Evolutionary conservation across 2,329 filamentous ascomycete genomes (phyloP).

Genomic region (Helotiales sp.): DNA sequence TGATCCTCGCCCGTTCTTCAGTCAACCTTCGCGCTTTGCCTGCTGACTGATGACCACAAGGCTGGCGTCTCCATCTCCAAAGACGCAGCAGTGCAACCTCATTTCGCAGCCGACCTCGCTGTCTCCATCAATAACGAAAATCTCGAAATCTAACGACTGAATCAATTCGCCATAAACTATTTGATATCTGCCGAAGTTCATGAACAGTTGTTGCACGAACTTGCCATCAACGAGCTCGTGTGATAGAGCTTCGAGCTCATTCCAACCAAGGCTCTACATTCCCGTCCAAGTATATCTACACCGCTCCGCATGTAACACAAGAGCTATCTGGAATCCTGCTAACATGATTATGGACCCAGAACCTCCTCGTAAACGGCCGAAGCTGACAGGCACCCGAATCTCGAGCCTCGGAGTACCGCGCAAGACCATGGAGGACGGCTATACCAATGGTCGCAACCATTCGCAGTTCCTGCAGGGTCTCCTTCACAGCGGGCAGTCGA

Average conservation of each 20-base stretch:
- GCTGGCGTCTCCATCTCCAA: conserved; percentile 16
- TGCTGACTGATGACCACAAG: conserved; percentile 10
- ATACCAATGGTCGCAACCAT: conserved; percentile 40
- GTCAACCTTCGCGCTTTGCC: not conserved
- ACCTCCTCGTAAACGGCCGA: conserved; percentile 23
- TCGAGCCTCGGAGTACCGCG: conserved; percentile 5
- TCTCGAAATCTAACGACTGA: conserved; percentile 12
- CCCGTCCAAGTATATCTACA: conserved; percentile 22
- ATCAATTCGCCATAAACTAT: conserved; percentile 6
- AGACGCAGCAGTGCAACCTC: conserved; percentile 15
- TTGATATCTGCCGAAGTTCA: conserved; percentile 9
- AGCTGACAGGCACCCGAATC: conserved; percentile 18
- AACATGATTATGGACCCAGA: conserved; percentile 21
- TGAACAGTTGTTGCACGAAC: conserved; percentile 21
- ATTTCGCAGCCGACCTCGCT: conserved; percentile 18
- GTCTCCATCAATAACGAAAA: conserved; percentile 13
- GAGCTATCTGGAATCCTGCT: conserved; percentile 17
- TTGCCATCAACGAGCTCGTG: conserved; percentile 21
- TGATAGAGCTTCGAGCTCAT: conserved; percentile 24
- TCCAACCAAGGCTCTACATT: conserved; percentile 17
- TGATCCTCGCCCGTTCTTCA: not conserved
- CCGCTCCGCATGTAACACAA: conserved; percentile 18
- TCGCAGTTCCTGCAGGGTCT: conserved; percentile 37
- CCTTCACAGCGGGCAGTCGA: conserved; percentile 40
- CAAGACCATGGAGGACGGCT: conserved; percentile 39